Evolutionary conservation across 306 rosid species (phyloP).

Genomic region (Lathyrus tuberosus): DNA sequence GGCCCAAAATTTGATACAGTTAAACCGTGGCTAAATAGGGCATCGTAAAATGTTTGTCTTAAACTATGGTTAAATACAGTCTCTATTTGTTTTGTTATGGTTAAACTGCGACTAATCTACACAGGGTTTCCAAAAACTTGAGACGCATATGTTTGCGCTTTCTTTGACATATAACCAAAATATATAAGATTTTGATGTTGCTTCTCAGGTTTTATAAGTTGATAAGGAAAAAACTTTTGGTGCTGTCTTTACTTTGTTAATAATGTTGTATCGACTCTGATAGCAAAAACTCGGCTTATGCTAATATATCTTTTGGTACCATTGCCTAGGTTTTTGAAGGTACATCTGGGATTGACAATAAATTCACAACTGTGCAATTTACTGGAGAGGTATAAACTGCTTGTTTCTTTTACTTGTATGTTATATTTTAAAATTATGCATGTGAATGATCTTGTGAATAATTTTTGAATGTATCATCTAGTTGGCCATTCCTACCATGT

Average conservation of each 20-base stretch:
- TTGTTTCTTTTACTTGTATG: background rate
- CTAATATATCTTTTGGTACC: constrained; percentile 18
- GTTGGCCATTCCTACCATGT: too few species aligned
- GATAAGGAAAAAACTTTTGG: background rate
- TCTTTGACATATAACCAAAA: too few species aligned
- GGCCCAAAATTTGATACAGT: too few species aligned
- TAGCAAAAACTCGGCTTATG: constrained; percentile 2
- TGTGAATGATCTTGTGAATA: constrained; percentile 1
- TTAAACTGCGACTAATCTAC: too few species aligned
- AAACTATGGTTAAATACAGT: too few species aligned
- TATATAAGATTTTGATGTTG: background rate
- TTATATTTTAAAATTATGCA: background rate
- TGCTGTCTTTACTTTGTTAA: constrained; percentile 19
- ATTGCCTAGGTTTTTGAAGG: constrained; percentile 88
- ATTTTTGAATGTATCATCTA: too few species aligned
- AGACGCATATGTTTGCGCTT: too few species aligned
- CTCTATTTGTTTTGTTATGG: too few species aligned
- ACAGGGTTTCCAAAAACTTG: too few species aligned
- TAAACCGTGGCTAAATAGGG: too few species aligned
- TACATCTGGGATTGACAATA: constrained; percentile 98
- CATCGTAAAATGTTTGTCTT: too few species aligned
- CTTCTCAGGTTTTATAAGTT: constrained; percentile 12
- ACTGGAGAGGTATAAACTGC: constrained; percentile 83
- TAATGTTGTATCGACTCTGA: constrained; percentile 6
- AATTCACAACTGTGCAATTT: constrained; percentile 94